These are phyloP conservation scores for Geotrichum histeridarum DNA, from an alignment of 1,139 yeast genomes.

Conservation along the genomic window DNA sequence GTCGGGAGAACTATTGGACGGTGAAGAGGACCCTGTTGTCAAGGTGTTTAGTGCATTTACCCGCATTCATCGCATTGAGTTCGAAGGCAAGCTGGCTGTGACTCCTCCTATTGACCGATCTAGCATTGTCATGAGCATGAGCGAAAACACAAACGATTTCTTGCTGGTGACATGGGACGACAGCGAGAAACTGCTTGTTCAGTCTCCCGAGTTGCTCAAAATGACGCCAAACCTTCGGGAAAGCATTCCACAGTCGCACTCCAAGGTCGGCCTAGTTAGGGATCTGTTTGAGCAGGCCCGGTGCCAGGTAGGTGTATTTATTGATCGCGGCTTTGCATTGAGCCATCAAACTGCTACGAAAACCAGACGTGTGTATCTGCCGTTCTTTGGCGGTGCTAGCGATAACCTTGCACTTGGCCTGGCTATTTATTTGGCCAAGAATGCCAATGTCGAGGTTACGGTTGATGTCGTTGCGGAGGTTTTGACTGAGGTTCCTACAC, in stretches of 20 bases:
- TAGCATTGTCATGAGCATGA: slow-evolving; percentile 25
- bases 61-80: slow-evolving; percentile 47
- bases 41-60: slow-evolving; percentile 53
- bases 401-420: slow-evolving; percentile 18
- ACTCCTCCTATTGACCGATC: slow-evolving; percentile 44
- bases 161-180: slow-evolving; percentile 25
- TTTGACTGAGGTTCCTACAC: not conserved
- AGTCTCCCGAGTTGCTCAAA: slow-evolving; percentile 11
- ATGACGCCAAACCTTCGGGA: slow-evolving; percentile 13
- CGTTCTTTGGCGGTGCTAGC: slow-evolving; percentile 16
- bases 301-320: slow-evolving; percentile 17
- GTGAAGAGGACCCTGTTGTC: slow-evolving; percentile 46
- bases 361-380: slow-evolving; percentile 14
- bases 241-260: slow-evolving; percentile 14
- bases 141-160: slow-evolving; percentile 20
- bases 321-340: slow-evolving; percentile 21
- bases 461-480: slow-evolving; percentile 8
- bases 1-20: slow-evolving; percentile 34
- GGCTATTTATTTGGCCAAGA: slow-evolving; percentile 17
- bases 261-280: slow-evolving; percentile 19
- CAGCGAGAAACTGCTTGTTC: slow-evolving; percentile 6
- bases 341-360: not conserved
- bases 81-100: slow-evolving; percentile 50
- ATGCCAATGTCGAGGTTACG: slow-evolving; percentile 15
- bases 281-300: slow-evolving; percentile 13